Evolutionary conservation across 192 early-diverging fungal species (phyloP), one percentile per base, ranked within the genome.

Genomic region (Spizellomyces sp.): DNA sequence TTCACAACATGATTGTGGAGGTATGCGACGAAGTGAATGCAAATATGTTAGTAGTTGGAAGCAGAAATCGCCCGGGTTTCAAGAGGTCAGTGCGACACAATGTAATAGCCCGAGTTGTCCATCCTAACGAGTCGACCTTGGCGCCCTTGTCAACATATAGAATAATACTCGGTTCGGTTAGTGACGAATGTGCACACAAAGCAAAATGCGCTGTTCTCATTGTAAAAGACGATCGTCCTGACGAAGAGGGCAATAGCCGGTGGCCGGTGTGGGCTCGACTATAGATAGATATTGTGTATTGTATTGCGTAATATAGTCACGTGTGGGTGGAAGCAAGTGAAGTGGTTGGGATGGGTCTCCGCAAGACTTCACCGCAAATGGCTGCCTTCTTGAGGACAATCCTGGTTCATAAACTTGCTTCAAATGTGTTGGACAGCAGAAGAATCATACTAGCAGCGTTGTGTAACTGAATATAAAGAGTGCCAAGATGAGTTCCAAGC

Each of bases 1-100:
- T 43, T 48, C 22, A 69, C 46, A 48, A 68, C 48, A 27, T 50
- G 45, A 67, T 62, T 72, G 56, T 36, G 36, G 42, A 72, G 14
- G 45, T 41, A 9, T 72, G 70, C 72, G 21, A 65, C 27, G 2
- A 43, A 27, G 57, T 55, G 22, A 44, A 15, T 57, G 45, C 58
- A 41, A 21, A 17, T 42, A 58, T 50, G 42, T 44, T 69, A 6
- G 45, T 71, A 17, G 14, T 65, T 0, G 59, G 46, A 12, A 47
- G 43, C 15, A 43, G 45, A 7, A 65, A 65, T 27, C 22, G 15
- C 5, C 63, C 63, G 4, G 63, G 63, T 15, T 48, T 65, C 15
- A 65, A 65, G 45, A 43, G 63, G 63, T 65, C 6, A 5, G 63
- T 43, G 15, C 41, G 43, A 14, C 36, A 41, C 4, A 62, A 14